Evolutionary conservation across 176 grass and related monocot genomes (phyloP), one percentile per base, ranked within the genome.

Genomic region (Avena sativa): DNA sequence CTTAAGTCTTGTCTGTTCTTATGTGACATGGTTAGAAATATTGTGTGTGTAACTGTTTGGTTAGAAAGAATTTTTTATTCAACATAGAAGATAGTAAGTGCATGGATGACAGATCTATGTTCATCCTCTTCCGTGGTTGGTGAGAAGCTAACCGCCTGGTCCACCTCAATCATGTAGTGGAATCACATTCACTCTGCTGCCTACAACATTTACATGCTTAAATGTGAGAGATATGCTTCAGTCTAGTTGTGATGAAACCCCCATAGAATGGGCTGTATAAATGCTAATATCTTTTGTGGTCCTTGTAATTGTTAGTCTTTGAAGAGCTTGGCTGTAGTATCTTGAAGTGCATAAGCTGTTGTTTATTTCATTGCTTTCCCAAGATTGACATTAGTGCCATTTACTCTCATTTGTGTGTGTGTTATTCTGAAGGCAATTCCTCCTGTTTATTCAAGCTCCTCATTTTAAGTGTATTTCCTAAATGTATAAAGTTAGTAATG

Each of bases 181-280:
- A 64, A 64, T 80, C 38, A 5, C 58, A 64, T 15, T 14, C 47
- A 21, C 48, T 43, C 38, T 69, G 49, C 32, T 30, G n/a, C 21
- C 47, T 88, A 48, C 48, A 58, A 74, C 34, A 14, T 76, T 23
- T 76, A 57, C 34, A 82, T 47, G 48, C 20, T 82, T 87, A 23
- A 82, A 8, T 82, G 21, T 76, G 6, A 76, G 21, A 68, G 11
- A 25, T 57, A 12, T 51, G 19, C 17, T 72, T 76, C 26, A 46
- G 21, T 48, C 38, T 53, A 49, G 72, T 26, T 20, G n/a, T 76
- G 38, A 12, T 19, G 17, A 83, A 69, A 14, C 23, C 1, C 56
- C 12, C 3, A 59, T 30, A 32, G 4, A 16, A 60, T 78, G 26
- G 16, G 17, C 61, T 81, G 12, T 10, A 81, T 20, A 19, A 58